A percentile compares a stretch with the other conserved stretches of the same genome.
Evolutionary conservation across 1,139 yeast genomes (phyloP).

Genomic region (Pichia sp.): DNA sequence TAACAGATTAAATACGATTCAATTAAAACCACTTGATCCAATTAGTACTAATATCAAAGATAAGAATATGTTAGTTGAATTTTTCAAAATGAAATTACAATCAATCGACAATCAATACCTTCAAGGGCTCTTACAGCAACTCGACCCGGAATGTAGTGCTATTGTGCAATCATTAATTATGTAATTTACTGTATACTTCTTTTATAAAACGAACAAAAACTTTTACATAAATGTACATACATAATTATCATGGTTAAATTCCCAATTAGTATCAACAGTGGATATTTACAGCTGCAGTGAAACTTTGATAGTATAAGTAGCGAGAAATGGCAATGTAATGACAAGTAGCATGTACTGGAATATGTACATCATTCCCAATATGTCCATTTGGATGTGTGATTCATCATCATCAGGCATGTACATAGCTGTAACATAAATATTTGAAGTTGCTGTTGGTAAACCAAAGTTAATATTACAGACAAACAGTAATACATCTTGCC

Average conservation of each 20-base stretch:
- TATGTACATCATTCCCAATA: conserved; percentile 71
- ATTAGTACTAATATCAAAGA: conserved; percentile 42
- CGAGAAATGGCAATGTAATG: conserved; percentile 64
- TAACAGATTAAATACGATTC: conserved; percentile 68
- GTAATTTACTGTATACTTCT: neutral
- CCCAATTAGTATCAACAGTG: no score
- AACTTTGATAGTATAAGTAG: conserved; percentile 54
- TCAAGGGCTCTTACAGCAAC: conserved; percentile 5
- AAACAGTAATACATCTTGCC: conserved; percentile 60
- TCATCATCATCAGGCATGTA: conserved; percentile 64
- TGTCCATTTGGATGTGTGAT: conserved; percentile 76
- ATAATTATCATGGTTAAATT: no score
- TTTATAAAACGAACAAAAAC: no score
- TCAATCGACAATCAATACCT: conserved; percentile 15
- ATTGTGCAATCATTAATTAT: conserved; percentile 35
- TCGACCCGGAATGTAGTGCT: conserved; percentile 36
- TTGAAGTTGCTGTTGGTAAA: conserved; percentile 82
- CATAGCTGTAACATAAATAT: conserved; percentile 82
- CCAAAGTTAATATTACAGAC: conserved; percentile 76
- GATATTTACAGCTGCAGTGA: conserved; percentile 30
- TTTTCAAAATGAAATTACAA: conserved; percentile 36
- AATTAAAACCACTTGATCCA: conserved; percentile 67
- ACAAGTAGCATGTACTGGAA: conserved; percentile 63
- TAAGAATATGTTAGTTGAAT: conserved; percentile 30
- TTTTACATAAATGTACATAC: no score